Evolutionary conservation across 768 basidiomycete species (phyloP), one percentile per base, ranked within the genome.

Genomic region (Amanita rubescens): DNA sequence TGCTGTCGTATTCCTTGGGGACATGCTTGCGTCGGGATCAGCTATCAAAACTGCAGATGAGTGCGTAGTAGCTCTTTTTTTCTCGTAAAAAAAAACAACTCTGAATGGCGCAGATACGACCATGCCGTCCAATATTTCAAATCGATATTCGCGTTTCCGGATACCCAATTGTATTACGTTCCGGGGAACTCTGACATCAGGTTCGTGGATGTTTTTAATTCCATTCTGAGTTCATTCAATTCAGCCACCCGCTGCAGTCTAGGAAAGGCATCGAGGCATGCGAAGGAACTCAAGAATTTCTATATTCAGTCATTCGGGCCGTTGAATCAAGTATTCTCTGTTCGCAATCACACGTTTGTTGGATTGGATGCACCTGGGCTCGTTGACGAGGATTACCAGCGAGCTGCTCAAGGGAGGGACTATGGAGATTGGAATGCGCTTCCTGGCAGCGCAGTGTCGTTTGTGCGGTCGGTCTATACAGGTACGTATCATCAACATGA

Each of bases 101-200:
- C 17, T 47, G 39, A 49, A 44, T 22, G 44, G 24, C 35, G 55
- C 58, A 92, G 90, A 62, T 89, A 87, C 64, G 68, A 76, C 34
- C 61, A 67, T 19, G 88, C 87, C 53, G 72, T 70, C 17, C 67
- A 69, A 32, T 76, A 80, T 49, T 91, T 91, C 70, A 76, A 80
- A 59, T 68, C 71, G 3, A 81, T 83, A 27, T 90, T 90, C 61
- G 63, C 71, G 15, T 59, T 71, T 1, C 65, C 76, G 17, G 67
- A 68, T 3, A 64, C 71, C 14, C 62, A 71, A 0, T 71, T 75
- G 49, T 77, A 82, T 67, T 82, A 79, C 60, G 72, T 90, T 38
- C 83, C 87, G 6, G 90, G 90, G n/a, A 93, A 93, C 59, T 85
- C 84, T 58, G 90, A 93, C 59, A 75, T 93, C 42, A 82, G 82